Base-by-base conservation (phyloP, 164 flowering plant species). In the Nelumbo lutea region DNA sequence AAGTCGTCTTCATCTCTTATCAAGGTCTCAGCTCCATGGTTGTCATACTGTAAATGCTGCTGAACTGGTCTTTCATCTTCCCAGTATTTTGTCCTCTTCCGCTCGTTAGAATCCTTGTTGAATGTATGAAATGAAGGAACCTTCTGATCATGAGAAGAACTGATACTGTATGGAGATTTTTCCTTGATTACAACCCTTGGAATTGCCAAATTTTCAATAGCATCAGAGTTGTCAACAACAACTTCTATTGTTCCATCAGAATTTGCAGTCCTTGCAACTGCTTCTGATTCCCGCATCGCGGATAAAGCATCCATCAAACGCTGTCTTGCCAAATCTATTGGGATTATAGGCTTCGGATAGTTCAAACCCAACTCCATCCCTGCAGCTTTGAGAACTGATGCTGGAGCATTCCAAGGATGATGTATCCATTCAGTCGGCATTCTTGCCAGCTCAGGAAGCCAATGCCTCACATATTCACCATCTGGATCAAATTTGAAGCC, bases 331-430 rank as follows among this genome's bases (percentile, higher is more conserved):
- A 75, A 57, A 69, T 88, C 90, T 5, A 89, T 74, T n/a, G 86
- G 90, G 14, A 94, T 78, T n/a, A 94, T 78, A 9, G 98, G 98
- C 61, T 74, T 85, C 46, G 98, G 95, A 72, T 94, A 94, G 82
- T 94, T 94, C 52, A 72, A 44, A 42, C 98, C 98, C 58, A 94
- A 67, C 62, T 94, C 98, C 52, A 94, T 91, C 46, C 98, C 98
- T 11, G 98, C 81, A 61, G 92, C 82, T 80, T 72, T 82, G 3
- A 94, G 92, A 59, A 90, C 84, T 52, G 62, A 14, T 10, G 27
- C 39, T 38, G 98, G 97, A 58, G 98, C 96, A 77, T 90, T 88
- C 97, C 96, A 94, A 5, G 98, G 98, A 80, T 90, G 96, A 78
- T 94, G 98, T 64, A 94, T 94, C 98, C 98, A 94, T 66, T 86